These are phyloP conservation scores for Fusarium globosum DNA, from an alignment of 2,329 filamentous ascomycete genomes.

Conservation along the genomic window DNA sequence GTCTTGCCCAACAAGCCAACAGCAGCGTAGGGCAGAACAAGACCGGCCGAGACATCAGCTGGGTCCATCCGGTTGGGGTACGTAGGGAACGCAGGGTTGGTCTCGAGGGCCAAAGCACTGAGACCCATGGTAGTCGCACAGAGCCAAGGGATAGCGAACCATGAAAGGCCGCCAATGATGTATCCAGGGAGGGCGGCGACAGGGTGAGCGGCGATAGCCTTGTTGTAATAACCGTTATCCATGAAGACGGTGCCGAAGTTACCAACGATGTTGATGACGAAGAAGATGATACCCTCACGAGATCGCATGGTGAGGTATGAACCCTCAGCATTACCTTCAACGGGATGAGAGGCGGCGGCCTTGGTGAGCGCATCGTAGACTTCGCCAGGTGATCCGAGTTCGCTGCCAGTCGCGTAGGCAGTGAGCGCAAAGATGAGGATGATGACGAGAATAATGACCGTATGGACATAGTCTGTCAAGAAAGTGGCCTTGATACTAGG, in stretches of 20 bases:
- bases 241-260: slow-evolving; percentile 89
- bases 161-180: slow-evolving; percentile 84
- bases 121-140: slow-evolving; percentile 90
- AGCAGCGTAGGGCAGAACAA: slow-evolving; percentile 87
- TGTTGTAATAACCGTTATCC: slow-evolving; percentile 91
- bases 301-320: slow-evolving; percentile 86
- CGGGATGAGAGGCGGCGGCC: slow-evolving; percentile 76
- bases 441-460: slow-evolving; percentile 84
- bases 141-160: slow-evolving; percentile 95
- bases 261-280: slow-evolving; percentile 87
- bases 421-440: slow-evolving; percentile 88
- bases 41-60: slow-evolving; percentile 80
- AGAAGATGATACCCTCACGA: slow-evolving; percentile 83
- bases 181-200: slow-evolving; percentile 90
- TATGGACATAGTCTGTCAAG: slow-evolving; percentile 84
- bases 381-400: slow-evolving; percentile 77
- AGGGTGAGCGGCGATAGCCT: slow-evolving; percentile 88
- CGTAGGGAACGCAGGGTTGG: slow-evolving; percentile 48
- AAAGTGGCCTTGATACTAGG: slow-evolving; percentile 84
- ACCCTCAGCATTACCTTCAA: slow-evolving; percentile 81
- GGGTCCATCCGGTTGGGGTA: slow-evolving; percentile 59
- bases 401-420: slow-evolving; percentile 78
- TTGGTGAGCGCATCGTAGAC: slow-evolving; percentile 83
- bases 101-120: slow-evolving; percentile 80
- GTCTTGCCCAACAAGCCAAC: slow-evolving; percentile 75